Evolutionary conservation across 139 green algal genomes (phyloP), one percentile per base, ranked within the genome.

Genomic region (Tetraselmis chui): DNA sequence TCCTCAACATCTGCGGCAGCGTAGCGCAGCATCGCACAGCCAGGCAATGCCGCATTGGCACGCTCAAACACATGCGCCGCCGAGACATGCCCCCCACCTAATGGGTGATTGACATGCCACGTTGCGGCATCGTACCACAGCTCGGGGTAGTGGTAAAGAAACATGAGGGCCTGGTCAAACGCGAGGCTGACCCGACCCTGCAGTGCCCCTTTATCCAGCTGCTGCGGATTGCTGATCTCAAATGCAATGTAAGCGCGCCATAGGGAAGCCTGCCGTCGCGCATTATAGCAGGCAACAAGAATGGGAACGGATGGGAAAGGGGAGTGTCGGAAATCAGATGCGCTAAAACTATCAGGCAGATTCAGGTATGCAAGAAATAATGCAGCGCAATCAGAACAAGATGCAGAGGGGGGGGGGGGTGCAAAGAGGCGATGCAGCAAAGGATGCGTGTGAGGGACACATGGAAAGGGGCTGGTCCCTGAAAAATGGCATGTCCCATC

Each of bases 121-220:
- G 32, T 32, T 1, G 86, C 86, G 82, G 84, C 89, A 26, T 89
- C 88, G 59, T 89, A 80, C 88, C 82, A 88, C 76, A 93, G 89
- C 82, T 97, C 95, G 2, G 95, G 94, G 83, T 93, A 92, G 80
- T 91, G 83, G 76, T 89, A 81, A 24, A 97, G 88, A 30, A 81
- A 84, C 75, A 93, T 93, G 27, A 98, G 89, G 0, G 87, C 89
- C 83, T 98, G 95, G 76, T 97, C 90, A 84, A 93, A 97, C 0
- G 94, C 91, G 29, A 98, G 90, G 24, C 78, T 76, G 23, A 98
- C 87, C 1, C 93, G 87, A 24, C 85, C 59, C 11, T 75, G 30
- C 5, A 93, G 85, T 1, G 84, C 59, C 1, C 81, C 27, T 0
- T 30, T 26, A 1, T 96, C 91, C 80, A 97, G 82, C 26, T 83